phyloP scores from a whole-genome alignment of 148 eudicot genomes.

The Rhododendron ovatum region DNA sequence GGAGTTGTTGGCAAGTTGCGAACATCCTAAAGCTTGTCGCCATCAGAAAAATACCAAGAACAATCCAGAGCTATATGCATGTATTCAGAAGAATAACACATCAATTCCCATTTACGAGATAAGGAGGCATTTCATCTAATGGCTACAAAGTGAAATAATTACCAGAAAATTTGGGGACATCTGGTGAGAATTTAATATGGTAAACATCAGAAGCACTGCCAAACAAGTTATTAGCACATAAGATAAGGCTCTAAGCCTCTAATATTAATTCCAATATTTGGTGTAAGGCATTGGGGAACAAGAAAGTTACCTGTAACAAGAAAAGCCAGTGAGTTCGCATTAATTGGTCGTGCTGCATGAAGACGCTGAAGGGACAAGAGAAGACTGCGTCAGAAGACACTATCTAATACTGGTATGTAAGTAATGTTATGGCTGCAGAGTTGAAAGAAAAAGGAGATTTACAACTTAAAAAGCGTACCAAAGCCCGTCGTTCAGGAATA shows the following conservation, averaged over 20 bases:
- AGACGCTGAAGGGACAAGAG: slow-evolving; percentile 18
- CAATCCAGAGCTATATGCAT: slow-evolving; percentile 38
- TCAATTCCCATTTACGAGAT: not conserved
- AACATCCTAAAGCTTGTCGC: slow-evolving; percentile 43
- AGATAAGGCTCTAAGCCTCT: slow-evolving; percentile 6
- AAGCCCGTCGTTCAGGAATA: slow-evolving; percentile 17
- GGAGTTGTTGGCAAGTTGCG: slow-evolving; percentile 44
- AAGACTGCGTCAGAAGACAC: not conserved
- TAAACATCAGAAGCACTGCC: slow-evolving; percentile 44
- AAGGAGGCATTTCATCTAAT: not conserved
- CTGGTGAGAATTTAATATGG: slow-evolving; percentile 39
- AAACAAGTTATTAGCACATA: not conserved
- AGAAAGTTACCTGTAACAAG: slow-evolving; percentile 20
- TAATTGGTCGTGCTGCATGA: slow-evolving; percentile 24
- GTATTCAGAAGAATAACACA: slow-evolving; percentile 1
- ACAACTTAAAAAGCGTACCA: slow-evolving; percentile 14
- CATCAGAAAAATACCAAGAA: slow-evolving; percentile 34
- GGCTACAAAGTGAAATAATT: slow-evolving; percentile 4
- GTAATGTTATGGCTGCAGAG: not conserved
- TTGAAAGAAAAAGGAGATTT: not conserved
- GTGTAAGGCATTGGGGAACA: not conserved
- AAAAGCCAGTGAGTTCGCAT: slow-evolving; percentile 27
- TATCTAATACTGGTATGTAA: not conserved
- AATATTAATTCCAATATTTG: not conserved
- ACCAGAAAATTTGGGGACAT: slow-evolving; percentile 49